phyloP scores from a whole-genome alignment of 768 basidiomycete species.

The Peribolospora kevripleyi region DNA sequence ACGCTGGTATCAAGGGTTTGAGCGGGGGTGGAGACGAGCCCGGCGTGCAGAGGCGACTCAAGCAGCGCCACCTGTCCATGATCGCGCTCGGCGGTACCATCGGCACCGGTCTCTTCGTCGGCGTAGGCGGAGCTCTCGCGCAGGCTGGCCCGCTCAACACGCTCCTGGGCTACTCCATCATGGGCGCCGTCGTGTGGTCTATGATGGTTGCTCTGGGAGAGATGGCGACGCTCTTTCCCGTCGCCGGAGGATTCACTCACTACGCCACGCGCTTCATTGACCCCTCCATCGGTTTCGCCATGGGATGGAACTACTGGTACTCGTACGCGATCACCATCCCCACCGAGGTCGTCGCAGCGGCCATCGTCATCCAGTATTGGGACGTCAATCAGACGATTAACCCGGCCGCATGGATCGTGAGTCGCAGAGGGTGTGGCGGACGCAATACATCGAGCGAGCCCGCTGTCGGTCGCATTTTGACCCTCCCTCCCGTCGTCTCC shows the following conservation, averaged over 20 bases:
- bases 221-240: slow-evolving; percentile 13
- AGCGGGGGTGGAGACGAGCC: neutral
- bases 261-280: slow-evolving; percentile 11
- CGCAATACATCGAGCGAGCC: slow-evolving; percentile 22
- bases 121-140: slow-evolving; percentile 27
- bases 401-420: too few species aligned
- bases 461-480: slow-evolving; percentile 24
- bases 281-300: slow-evolving; percentile 18
- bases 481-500: slow-evolving; percentile 24
- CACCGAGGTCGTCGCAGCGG: slow-evolving; percentile 19
- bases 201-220: slow-evolving; percentile 9
- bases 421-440: too few species aligned
- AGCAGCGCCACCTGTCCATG: slow-evolving; percentile 4
- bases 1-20: neutral
- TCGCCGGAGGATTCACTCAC: slow-evolving; percentile 15
- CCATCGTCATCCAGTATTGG: slow-evolving; percentile 16
- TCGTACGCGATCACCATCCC: slow-evolving; percentile 23
- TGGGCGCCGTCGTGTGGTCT: slow-evolving; percentile 1
- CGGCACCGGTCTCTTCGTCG: slow-evolving; percentile 7
- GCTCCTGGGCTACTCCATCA: slow-evolving; percentile 24
- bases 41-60: slow-evolving; percentile 3
- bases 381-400: slow-evolving; percentile 7
- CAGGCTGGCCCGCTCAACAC: slow-evolving; percentile 33
- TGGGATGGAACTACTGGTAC: slow-evolving; percentile 28
- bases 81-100: slow-evolving; percentile 7